A percentile compares a stretch with the other conserved stretches of the same genome.
Evolutionary conservation across 257 asterid genomes (phyloP).

Genomic region (Solanum rostratum): DNA sequence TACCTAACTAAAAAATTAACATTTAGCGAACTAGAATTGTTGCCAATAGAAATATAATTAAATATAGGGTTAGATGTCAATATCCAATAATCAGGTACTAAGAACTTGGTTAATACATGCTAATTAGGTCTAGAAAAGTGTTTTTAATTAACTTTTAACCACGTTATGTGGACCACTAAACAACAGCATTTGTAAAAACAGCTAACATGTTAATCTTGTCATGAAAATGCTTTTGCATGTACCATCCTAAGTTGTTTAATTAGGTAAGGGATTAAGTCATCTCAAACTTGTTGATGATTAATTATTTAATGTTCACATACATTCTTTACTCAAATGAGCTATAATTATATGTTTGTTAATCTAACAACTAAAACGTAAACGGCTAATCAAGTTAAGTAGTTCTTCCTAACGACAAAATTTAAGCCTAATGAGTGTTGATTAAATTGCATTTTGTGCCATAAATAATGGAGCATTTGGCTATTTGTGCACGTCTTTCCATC

Average conservation of each 20-base stretch:
- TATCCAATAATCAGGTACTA: background rate
- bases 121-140: background rate
- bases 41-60: background rate
- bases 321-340: background rate
- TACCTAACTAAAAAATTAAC: background rate
- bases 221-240: background rate
- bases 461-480: background rate
- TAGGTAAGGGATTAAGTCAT: background rate
- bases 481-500: background rate
- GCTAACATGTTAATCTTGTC: slow-evolving; percentile 5
- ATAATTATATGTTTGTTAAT: background rate
- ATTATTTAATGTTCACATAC: background rate
- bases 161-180: slow-evolving; percentile 3
- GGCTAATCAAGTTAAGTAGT: background rate
- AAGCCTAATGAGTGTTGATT: background rate
- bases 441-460: background rate
- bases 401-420: background rate
- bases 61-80: background rate
- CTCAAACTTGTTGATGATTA: background rate
- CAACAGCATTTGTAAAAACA: background rate
- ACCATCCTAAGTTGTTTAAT: background rate
- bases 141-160: background rate
- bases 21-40: background rate
- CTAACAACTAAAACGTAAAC: background rate
- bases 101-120: background rate